Evolutionary conservation across 495 filamentous ascomycete genomes (phyloP).

Genomic region (Chaetomium fimeti): DNA sequence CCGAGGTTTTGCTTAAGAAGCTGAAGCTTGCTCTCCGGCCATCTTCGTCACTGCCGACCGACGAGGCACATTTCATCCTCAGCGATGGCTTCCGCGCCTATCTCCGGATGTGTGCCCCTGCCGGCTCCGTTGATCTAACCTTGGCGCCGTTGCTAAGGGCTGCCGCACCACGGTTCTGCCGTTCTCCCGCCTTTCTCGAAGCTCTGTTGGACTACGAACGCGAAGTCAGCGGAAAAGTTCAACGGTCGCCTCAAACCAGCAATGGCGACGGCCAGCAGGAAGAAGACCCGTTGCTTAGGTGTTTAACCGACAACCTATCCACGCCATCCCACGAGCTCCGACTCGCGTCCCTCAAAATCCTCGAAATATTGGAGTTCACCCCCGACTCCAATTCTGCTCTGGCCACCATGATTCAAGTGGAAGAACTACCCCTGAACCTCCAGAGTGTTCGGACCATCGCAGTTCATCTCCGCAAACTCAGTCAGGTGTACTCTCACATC

Average conservation of each 20-base stretch:
- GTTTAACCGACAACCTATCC: conserved; percentile 67
- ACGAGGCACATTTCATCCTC: conserved; percentile 58
- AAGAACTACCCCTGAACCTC: conserved; percentile 72
- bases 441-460: conserved; percentile 71
- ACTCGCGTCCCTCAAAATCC: conserved; percentile 64
- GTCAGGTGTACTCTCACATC: conserved; percentile 56
- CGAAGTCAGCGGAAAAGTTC: conserved; percentile 43
- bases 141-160: conserved; percentile 59
- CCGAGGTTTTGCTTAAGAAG: conserved; percentile 55
- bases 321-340: conserved; percentile 69
- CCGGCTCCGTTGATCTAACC: conserved; percentile 50
- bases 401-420: conserved; percentile 63
- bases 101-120: conserved; percentile 49
- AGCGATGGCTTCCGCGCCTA: conserved; percentile 57
- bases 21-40: conserved; percentile 57
- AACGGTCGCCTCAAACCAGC: conserved; percentile 28
- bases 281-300: conserved; percentile 56
- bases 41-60: conserved; percentile 52
- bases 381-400: conserved; percentile 46
- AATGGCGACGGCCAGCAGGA: conserved; percentile 44
- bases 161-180: conserved; percentile 60
- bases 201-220: conserved; percentile 61
- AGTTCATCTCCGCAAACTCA: conserved; percentile 80
- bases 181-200: conserved; percentile 64
- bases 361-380: conserved; percentile 50